A percentile compares a stretch with the other conserved stretches of the same genome.
Evolutionary conservation across 2,329 filamentous ascomycete species (phyloP).

Genomic region (Xylariaceae sp.): DNA sequence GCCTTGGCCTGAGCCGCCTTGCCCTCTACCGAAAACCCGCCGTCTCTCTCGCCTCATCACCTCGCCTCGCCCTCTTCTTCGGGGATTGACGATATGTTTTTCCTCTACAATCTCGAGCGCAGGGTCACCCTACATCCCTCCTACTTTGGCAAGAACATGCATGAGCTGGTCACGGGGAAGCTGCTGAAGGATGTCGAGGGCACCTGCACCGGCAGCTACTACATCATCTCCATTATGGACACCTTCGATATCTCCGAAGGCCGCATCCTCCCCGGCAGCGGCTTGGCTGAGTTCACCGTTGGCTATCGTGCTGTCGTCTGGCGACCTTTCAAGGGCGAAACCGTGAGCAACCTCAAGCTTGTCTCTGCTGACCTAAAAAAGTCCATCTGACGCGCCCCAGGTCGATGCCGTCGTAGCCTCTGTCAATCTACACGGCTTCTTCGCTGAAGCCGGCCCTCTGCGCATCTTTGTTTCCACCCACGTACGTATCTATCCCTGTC

Average conservation of each 20-base stretch:
- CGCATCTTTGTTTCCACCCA: conserved; percentile 76
- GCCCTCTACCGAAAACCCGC: neutral
- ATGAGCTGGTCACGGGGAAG: conserved; percentile 84
- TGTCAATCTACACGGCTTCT: conserved; percentile 90
- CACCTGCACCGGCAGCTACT: conserved; percentile 91
- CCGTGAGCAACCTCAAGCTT: conserved; percentile 56
- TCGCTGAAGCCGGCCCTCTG: conserved; percentile 75
- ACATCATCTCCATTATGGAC: conserved; percentile 97
- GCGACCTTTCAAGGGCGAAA: conserved; percentile 97
- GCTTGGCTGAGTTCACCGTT: conserved; percentile 90
- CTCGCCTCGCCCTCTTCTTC: too few species aligned
- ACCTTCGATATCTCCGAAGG: conserved; percentile 92
- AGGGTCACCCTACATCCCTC: conserved; percentile 93
- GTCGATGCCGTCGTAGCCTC: conserved; percentile 91
- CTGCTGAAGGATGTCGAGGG: conserved; percentile 92
- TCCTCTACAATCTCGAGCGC: conserved; percentile 94
- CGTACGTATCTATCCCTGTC: conserved; percentile 45
- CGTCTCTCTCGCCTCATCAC: neutral
- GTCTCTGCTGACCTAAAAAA: conserved; percentile 12
- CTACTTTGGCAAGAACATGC: conserved; percentile 92
- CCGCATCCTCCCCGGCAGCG: conserved; percentile 85
- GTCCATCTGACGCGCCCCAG: conserved; percentile 47
- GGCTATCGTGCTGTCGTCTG: conserved; percentile 94
- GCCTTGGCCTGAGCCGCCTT: neutral
- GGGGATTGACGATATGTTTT: conserved; percentile 95